Evolutionary conservation across 1,284 basidiomycete genomes (phyloP).

Genomic region (Retiboletus flavoniger): DNA sequence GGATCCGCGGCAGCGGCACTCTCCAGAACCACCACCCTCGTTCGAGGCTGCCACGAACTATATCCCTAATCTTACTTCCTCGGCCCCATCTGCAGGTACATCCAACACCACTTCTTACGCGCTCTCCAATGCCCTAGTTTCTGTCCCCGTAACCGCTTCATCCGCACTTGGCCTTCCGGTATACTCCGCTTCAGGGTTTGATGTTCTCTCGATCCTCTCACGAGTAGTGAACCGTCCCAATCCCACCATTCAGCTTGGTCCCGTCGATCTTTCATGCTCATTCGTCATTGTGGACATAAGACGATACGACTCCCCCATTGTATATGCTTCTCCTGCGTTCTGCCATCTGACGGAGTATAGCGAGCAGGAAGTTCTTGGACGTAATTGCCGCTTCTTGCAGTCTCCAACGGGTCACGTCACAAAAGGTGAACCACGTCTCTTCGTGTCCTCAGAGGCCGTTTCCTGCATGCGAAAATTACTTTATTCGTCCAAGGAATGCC

Average conservation of each 20-base stretch:
- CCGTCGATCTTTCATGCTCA: slow-evolving; percentile 87
- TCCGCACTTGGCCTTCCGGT: slow-evolving; percentile 45
- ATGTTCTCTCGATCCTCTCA: slow-evolving; percentile 80
- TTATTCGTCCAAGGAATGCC: slow-evolving; percentile 78
- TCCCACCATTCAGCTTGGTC: slow-evolving; percentile 79
- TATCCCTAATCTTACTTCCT: neutral
- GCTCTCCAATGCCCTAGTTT: slow-evolving; percentile 8
- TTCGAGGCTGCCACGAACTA: neutral
- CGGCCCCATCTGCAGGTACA: neutral
- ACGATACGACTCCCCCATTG: slow-evolving; percentile 78
- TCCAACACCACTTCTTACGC: slow-evolving; percentile 7
- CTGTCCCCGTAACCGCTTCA: slow-evolving; percentile 14
- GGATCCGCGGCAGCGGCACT: slow-evolving; percentile 6
- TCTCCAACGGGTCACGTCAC: slow-evolving; percentile 66
- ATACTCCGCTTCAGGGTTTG: slow-evolving; percentile 90
- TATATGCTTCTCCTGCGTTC: slow-evolving; percentile 85
- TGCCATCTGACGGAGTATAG: slow-evolving; percentile 81
- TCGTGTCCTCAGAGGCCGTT: slow-evolving; percentile 72
- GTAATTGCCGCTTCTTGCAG: slow-evolving; percentile 88
- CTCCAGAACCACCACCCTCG: slow-evolving; percentile 8
- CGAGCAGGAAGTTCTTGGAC: slow-evolving; percentile 78
- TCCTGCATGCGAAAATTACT: slow-evolving; percentile 66
- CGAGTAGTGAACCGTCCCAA: slow-evolving; percentile 74
- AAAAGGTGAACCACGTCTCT: slow-evolving; percentile 64
- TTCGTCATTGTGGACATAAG: slow-evolving; percentile 87